These are phyloP conservation scores for Penicillium rolfsii DNA, from an alignment of 2,329 filamentous ascomycete genomes.

Conservation along the genomic window DNA sequence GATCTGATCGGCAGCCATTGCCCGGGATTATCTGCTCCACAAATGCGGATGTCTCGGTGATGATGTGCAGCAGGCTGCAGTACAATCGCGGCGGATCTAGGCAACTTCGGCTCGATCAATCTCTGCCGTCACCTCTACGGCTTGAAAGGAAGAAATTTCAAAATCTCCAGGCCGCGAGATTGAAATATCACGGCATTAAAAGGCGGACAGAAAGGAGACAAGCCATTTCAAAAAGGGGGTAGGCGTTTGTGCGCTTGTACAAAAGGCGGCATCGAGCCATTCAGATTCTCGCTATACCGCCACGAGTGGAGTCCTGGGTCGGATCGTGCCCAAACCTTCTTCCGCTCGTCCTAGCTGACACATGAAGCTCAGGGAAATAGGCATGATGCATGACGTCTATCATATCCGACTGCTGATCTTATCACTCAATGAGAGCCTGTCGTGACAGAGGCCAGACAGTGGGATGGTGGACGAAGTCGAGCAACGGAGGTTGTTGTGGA, in stretches of 20 bases:
- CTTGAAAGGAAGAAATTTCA: neutral
- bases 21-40: neutral
- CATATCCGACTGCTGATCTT: neutral
- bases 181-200: neutral
- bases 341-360: conserved; percentile 7
- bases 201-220: conserved; percentile 4
- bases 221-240: conserved; percentile 11
- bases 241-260: conserved; percentile 21
- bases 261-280: conserved; percentile 11
- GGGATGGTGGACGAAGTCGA: neutral
- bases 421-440: neutral
- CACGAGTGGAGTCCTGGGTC: conserved; percentile 21
- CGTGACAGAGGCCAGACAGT: neutral
- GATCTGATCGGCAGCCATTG: conserved; percentile 10
- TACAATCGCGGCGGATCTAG: neutral
- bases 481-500: no score
- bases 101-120: neutral
- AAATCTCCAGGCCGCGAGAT: neutral
- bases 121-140: neutral
- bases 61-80: conserved; percentile 1
- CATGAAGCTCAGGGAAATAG: neutral
- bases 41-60: neutral
- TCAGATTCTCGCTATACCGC: conserved; percentile 18
- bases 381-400: neutral
- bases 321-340: conserved; percentile 19